A percentile compares a stretch with the other conserved stretches of the same genome.
Conservation (phyloP, 306 rosid genomes). For the Biancaea sappan region DNA sequence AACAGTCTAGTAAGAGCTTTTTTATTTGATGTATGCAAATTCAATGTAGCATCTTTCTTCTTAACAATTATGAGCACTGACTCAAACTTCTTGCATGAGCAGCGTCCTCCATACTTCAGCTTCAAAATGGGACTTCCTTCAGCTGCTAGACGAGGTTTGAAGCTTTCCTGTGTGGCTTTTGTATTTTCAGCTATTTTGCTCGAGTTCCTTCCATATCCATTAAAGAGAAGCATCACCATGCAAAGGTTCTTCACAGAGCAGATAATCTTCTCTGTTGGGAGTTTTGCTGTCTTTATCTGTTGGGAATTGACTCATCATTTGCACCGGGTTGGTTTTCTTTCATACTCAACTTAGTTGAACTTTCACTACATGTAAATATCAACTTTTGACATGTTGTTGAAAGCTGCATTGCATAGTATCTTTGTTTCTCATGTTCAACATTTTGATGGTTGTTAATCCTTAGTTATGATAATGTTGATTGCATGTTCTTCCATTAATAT, state of each 20-base stretch:
- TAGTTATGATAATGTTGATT: constrained; percentile 11
- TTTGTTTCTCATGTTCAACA: not conserved
- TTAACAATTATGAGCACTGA: constrained; percentile 23
- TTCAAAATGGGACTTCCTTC: constrained; percentile 89
- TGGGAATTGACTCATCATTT: constrained; percentile 92
- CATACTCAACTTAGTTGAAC: not conserved
- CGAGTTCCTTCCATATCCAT: constrained; percentile 54
- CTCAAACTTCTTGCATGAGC: constrained; percentile 39
- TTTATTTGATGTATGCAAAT: not conserved
- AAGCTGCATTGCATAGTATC: not conserved
- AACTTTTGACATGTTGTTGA: not conserved
- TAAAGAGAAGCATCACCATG: constrained; percentile 42
- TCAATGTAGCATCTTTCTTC: not conserved
- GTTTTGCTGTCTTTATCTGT: constrained; percentile 66
- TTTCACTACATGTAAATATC: constrained; percentile 1
- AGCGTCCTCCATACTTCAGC: constrained; percentile 94
- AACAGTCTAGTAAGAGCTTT: not conserved
- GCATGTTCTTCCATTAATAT: not conserved
- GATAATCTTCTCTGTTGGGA: constrained; percentile 50
- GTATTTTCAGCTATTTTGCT: constrained; percentile 53
- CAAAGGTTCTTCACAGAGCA: constrained; percentile 51
- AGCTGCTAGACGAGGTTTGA: constrained; percentile 61
- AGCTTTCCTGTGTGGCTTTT: constrained; percentile 66
- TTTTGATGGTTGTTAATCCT: constrained; percentile 2
- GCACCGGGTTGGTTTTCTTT: constrained; percentile 63